Base-by-base conservation (phyloP, 345 rosid species). In the Rhizophora mangle region DNA sequence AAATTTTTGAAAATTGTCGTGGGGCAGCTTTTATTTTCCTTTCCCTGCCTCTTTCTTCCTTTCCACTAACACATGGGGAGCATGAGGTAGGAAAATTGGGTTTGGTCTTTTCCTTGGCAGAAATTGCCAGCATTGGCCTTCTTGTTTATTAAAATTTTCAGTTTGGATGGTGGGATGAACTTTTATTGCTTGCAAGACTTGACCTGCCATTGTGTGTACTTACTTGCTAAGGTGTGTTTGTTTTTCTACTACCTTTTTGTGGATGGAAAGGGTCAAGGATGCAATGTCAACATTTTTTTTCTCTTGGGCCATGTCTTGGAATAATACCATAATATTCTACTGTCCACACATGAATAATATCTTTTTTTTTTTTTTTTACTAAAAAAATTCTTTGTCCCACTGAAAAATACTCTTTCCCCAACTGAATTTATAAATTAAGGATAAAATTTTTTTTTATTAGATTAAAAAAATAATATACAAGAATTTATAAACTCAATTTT, bases 1-100 rank as follows among this genome's bases (percentile, higher is more conserved):
- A 13, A 31, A 55, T 2, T 24, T 24, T 24, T 24, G 24, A 62
- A 30, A 59, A 71, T 39, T 39, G 15, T 39, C 7, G 83, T 81
- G 83, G 83, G 85, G 82, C 86, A 82, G 64, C 54, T 72, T 72
- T 76, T 78, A 72, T 79, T 53, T 62, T 51, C 63, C 26, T 61
- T 24, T 30, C 47, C 43, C 43, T 53, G 26, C 54, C 52, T 16
- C 27, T 49, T 66, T n/a, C 34, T 59, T 53, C 24, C 34, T 31
- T 31, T 2, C 60, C 60, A 22, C 11, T 55, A 3, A 55, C 6
- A 22, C 16, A 21, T 10, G 29, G 30, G 3, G 30, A 56, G 15
- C 9, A 5, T 1, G 60, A 22, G 30, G 18, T 56, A 1, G 60
- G 16, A 22, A 22, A 65, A 21, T 46, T 51, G 47, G 46, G 36